Evolutionary conservation across 345 rosid genomes (phyloP), one percentile per base, ranked within the genome.

Genomic region (Rhizophora apiculata): DNA sequence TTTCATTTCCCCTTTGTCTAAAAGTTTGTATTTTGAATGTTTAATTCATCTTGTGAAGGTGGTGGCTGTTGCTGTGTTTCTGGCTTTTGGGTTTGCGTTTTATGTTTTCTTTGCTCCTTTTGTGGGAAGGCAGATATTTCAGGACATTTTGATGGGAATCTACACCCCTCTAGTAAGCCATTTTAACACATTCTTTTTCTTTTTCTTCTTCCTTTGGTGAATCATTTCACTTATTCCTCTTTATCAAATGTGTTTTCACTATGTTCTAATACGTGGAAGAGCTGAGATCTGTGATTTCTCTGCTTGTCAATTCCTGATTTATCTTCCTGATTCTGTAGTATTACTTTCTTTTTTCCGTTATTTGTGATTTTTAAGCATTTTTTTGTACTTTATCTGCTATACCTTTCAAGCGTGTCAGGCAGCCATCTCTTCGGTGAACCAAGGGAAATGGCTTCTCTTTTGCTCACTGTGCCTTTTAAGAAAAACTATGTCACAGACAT

Each of bases 51-150:
- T 78, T 79, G 61, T 73, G 78, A 76, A 90, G 99, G 99, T 95
- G 84, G 99, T 95, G 75, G 99, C 98, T 72, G 97, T 92, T 82
- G 94, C 98, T 69, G 99, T 95, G 69, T 95, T 95, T 81, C 76
- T 95, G 84, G 99, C 99, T 32, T 70, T 95, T 82, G 99, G 96
- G 74, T 92, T 92, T 80, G 99, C 98, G 65, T 92, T 87, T 86
- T 95, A 92, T 77, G 99, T 95, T 75, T 92, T 95, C 90, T 95
- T 95, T 80, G 98, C 99, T 68, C 99, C 99, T 8, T 95, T 95
- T 78, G 94, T 90, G 65, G 99, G 99, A 79, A 92, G 72, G 83
- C 85, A 83, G 87, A 78, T 80, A 22, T 80, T 86, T 73, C 99
- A 87, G 81, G 85, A 86, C 70, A 74, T 92, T 78, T 87, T 79